Evolutionary conservation across 2,329 filamentous ascomycete species (phyloP).

Genomic region (Colletotrichum lindemuthianum): DNA sequence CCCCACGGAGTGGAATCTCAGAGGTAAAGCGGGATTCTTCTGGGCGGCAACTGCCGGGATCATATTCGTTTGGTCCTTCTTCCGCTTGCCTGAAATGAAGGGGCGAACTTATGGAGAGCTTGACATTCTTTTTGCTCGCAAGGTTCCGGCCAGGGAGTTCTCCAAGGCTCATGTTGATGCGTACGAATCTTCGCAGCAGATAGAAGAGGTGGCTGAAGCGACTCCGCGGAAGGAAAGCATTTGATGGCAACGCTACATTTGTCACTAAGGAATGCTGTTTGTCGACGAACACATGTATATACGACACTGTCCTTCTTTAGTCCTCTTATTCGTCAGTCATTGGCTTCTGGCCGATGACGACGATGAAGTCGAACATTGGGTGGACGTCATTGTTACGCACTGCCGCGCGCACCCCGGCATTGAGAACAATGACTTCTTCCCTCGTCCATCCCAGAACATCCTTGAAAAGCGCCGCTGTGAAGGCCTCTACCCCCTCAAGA

Average conservation of each 20-base stretch:
- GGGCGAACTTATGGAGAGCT: slow-evolving; percentile 63
- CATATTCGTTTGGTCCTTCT: slow-evolving; percentile 60
- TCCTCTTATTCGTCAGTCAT: too few relatives aligned
- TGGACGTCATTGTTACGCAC: neutral
- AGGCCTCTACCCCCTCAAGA: slow-evolving; percentile 37
- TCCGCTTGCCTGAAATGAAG: slow-evolving; percentile 62
- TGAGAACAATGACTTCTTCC: slow-evolving; percentile 40
- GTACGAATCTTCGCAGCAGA: slow-evolving; percentile 10
- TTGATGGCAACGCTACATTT: too few relatives aligned
- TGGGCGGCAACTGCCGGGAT: slow-evolving; percentile 54
- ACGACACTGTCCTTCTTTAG: too few relatives aligned
- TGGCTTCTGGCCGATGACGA: too few relatives aligned
- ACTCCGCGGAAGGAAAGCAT: neutral
- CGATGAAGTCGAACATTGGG: neutral
- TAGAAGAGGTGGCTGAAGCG: slow-evolving; percentile 15
- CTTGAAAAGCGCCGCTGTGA: slow-evolving; percentile 42
- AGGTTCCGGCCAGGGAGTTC: slow-evolving; percentile 52
- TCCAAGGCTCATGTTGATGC: slow-evolving; percentile 45
- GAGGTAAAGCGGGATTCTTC: slow-evolving; percentile 55
- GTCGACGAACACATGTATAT: too few relatives aligned
- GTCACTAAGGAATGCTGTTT: too few relatives aligned
- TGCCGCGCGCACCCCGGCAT: slow-evolving; percentile 36
- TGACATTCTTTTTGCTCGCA: slow-evolving; percentile 61
- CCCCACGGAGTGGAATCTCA: slow-evolving; percentile 49
- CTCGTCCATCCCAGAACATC: slow-evolving; percentile 42